Evolutionary conservation across 2,329 filamentous ascomycete genomes (phyloP), one percentile per base, ranked within the genome.

Genomic region (Bimuria novae-zelandiae): DNA sequence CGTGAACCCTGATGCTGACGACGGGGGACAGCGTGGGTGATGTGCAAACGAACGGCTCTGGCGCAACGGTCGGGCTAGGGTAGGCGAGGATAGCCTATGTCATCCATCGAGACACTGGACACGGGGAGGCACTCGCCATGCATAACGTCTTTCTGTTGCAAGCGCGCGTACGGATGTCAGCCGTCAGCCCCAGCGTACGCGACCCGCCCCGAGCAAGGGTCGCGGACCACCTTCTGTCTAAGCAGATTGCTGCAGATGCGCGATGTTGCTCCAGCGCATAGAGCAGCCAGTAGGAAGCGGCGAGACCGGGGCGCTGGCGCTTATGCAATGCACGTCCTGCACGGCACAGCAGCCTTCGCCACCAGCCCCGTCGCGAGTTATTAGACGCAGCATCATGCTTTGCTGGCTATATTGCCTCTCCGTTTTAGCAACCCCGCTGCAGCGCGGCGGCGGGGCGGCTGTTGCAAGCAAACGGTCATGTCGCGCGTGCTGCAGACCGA

Each of bases 351-450:
- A 57, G 14, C 23, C 54, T 37, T 56, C 57, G 57, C 62, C 54
- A 57, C 50, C 45, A 45, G 11, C 42, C 42, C 42, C 42, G 53
- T 59, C 43, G 53, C 46, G 22, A 48, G 40, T 59, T 43, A 62
- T 61, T 70, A 70, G 63, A 65, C 68, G 68, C 69, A 70, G 47
- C 49, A 45, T 39, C 44, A 46, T 62, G 61, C 52, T 59, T 52
- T 50, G 64, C 59, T 59, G 61, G 60, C 55, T 57, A 64, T 64
- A 64, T 65, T 62, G 55, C 50, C 49, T 45, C 44, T 41, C 43
- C 19, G 44, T 57, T 51, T 44, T 49, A 46, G 49, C 52, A 52
- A 36, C 40, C 37, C 57, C 49, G 56, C 53, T 55, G 60, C 58
- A 57, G 50, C 40, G 55, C 45, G 57, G 53, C 56, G 54, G 33